These are phyloP conservation scores for Misopates orontium DNA, from an alignment of 257 asterid species.

Conservation along the genomic window DNA sequence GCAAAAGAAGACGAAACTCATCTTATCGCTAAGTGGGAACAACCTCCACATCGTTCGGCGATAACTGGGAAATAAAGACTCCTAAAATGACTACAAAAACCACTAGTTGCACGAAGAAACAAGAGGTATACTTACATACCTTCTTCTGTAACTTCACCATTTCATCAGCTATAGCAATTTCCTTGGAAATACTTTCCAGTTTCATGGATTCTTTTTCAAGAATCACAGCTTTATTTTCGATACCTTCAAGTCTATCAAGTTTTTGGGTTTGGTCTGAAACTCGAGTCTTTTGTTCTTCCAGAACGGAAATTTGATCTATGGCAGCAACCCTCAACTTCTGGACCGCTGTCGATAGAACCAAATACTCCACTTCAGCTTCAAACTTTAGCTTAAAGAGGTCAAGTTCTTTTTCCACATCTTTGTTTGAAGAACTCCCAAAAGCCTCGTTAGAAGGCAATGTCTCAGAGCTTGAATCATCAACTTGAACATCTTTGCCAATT, in stretches of 20 bases:
- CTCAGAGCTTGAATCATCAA: conserved; percentile 29
- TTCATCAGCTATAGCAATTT: conserved; percentile 36
- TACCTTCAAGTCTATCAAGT: conserved; percentile 40
- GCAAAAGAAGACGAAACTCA: neutral
- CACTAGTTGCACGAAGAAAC: conserved; percentile 53
- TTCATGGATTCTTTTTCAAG: conserved; percentile 40
- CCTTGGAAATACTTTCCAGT: conserved; percentile 40
- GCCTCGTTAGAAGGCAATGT: neutral
- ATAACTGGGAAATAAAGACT: conserved; percentile 38
- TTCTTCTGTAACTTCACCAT: conserved; percentile 47
- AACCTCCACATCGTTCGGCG: conserved; percentile 38
- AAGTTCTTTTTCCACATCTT: conserved; percentile 42
- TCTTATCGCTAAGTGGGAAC: conserved; percentile 54
- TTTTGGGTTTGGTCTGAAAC: conserved; percentile 39
- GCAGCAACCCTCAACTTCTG: conserved; percentile 38
- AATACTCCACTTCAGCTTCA: conserved; percentile 75
- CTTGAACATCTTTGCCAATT: conserved; percentile 39
- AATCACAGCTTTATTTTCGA: conserved; percentile 38
- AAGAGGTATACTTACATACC: conserved; percentile 50
- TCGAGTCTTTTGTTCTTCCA: conserved; percentile 38
- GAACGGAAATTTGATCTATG: conserved; percentile 39
- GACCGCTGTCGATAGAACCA: conserved; percentile 46
- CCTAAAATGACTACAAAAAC: conserved; percentile 38
- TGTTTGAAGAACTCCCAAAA: conserved; percentile 26
- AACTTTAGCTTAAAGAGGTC: conserved; percentile 57